Base-by-base conservation (phyloP, 768 basidiomycete species). In the Phylloporus arenicola region DNA sequence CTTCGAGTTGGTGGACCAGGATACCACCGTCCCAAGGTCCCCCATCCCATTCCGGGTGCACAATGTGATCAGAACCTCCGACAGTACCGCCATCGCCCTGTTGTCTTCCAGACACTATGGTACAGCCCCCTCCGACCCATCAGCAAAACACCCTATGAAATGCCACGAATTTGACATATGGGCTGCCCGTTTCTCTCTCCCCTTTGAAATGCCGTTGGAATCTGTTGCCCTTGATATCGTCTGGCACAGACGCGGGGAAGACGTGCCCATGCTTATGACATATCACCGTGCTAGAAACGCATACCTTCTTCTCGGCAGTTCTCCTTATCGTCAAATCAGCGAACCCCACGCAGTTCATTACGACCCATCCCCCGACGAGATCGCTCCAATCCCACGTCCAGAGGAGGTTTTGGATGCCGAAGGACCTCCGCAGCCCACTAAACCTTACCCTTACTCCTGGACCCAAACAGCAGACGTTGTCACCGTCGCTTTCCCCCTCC, bases 401-500 rank as follows among this genome's bases (percentile, higher is more conserved):
- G 75, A 72, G 52, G 86, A 86, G 64, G 74, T 71, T 52, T 64
- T 85, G 40, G 81, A 84, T 53, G 56, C 42, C 22, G 57, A 59
- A 13, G 56, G 63, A 5, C 56, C 61, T 37, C 49, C 59, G 6
- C 62, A 68, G 17, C 70, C 71, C 2, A 63, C 68, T 10, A 83
- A 76, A 55, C 88, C 86, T 3, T 80, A 82, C 24, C 87, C 92
- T 0, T 97, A 93, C 68, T 90, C 91, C 2, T 99, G 95, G 95
- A 89, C 83, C 0, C 95, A 99, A 62, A 83, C 86, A 4, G 65
- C 80, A 1, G 91, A 93, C 63, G 81, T 88, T 1, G 73, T 98
- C 44, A 92, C 89, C 0, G 68, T 98, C 38, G 84, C 83, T 0
- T 83, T 98, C 61, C 82, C 90, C 6, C 75, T 96, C n/a, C 90